Evolutionary conservation across 306 rosid genomes (phyloP).

Genomic region (Quercus mongolica): DNA sequence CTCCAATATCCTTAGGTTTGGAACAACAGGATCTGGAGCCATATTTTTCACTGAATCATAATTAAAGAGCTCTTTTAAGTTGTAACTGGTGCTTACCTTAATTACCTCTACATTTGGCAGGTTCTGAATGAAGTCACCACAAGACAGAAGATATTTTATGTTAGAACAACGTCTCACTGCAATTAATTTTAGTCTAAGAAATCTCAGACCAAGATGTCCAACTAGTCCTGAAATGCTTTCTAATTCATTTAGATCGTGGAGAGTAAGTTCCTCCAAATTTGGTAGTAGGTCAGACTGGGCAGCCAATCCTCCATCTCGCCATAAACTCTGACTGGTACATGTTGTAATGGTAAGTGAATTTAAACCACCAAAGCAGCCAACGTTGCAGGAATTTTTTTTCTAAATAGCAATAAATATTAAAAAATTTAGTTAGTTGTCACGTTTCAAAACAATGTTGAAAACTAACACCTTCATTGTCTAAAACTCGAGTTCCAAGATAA

Average conservation of each 20-base stretch:
- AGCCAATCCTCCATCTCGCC: neutral
- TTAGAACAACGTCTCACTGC: neutral
- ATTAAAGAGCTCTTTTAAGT: neutral
- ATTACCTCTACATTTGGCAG: slow-evolving; percentile 19
- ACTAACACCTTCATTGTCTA: too few relatives aligned
- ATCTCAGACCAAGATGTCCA: neutral
- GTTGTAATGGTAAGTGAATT: slow-evolving; percentile 1
- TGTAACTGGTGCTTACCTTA: neutral
- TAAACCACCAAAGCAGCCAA: neutral
- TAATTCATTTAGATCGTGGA: neutral
- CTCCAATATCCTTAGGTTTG: neutral
- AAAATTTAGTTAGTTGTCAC: too few relatives aligned
- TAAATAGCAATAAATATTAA: too few relatives aligned
- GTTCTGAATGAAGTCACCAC: neutral
- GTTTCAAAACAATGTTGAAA: too few relatives aligned
- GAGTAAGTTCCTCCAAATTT: slow-evolving; percentile 13
- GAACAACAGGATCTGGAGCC: neutral
- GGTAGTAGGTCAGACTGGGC: slow-evolving; percentile 6
- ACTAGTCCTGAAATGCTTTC: neutral
- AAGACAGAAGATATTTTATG: slow-evolving; percentile 5
- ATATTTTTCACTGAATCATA: neutral
- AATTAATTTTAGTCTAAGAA: neutral
- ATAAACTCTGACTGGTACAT: neutral
- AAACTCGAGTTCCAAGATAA: too few relatives aligned
- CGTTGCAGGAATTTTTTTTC: too few relatives aligned